These are phyloP conservation scores for Populus euphratica DNA, from an alignment of 345 rosid genomes.

Conservation along the genomic window DNA sequence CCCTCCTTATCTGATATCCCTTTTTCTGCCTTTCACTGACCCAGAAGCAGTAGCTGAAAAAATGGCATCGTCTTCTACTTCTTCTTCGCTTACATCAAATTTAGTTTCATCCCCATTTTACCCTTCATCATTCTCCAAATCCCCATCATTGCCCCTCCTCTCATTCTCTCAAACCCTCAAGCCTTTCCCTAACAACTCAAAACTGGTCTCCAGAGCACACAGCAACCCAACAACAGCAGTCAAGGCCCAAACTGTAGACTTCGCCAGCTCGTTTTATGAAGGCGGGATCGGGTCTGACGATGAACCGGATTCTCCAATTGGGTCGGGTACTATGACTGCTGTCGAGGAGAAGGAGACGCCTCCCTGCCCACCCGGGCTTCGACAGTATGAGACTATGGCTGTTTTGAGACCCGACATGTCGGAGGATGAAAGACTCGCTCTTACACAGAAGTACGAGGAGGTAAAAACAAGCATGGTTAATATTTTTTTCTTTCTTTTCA, in stretches of 20 bases:
- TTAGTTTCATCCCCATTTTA: slow-evolving; percentile 29
- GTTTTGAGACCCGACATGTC: slow-evolving; percentile 95
- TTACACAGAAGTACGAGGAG: slow-evolving; percentile 98
- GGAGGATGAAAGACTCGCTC: slow-evolving; percentile 81
- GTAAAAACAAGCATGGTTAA: slow-evolving; percentile 27
- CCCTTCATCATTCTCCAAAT: slow-evolving; percentile 31
- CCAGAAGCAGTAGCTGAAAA: slow-evolving; percentile 10
- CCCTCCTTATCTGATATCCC: slow-evolving; percentile 33
- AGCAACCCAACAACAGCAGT: slow-evolving; percentile 15
- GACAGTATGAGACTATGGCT: slow-evolving; percentile 81
- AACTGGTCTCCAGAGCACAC: slow-evolving; percentile 18
- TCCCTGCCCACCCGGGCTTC: slow-evolving; percentile 89
- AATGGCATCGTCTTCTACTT: slow-evolving; percentile 55
- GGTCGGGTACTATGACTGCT: slow-evolving; percentile 31
- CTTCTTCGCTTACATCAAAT: slow-evolving; percentile 38
- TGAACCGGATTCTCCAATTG: slow-evolving; percentile 49
- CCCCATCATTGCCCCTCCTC: slow-evolving; percentile 33
- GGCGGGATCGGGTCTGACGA: slow-evolving; percentile 63
- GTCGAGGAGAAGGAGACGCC: slow-evolving; percentile 74
- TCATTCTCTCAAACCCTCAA: slow-evolving; percentile 41
- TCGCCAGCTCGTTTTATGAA: slow-evolving; percentile 77
- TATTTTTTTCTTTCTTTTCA: not conserved
- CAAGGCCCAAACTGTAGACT: slow-evolving; percentile 64
- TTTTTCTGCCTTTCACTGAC: not conserved
- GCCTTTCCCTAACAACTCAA: slow-evolving; percentile 36